Evolutionary conservation across 352 stramenopile genomes (phyloP).

Genomic region (Phytophthora megakarya): DNA sequence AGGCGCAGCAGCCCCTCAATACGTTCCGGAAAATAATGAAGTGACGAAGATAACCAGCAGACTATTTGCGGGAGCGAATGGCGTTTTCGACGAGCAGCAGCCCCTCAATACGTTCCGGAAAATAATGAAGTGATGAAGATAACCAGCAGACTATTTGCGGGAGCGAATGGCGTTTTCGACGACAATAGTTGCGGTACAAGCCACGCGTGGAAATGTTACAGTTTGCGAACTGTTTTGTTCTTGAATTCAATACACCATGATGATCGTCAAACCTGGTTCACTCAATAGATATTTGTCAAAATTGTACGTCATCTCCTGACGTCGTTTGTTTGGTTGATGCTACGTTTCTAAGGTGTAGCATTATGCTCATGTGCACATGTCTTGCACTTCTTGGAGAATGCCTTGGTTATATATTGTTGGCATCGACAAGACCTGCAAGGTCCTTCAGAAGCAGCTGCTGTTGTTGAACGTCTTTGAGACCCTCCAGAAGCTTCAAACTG

Average conservation of each 20-base stretch:
- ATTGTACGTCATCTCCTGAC: slow-evolving; percentile 13
- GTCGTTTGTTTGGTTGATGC: neutral
- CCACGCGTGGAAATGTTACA: too few relatives aligned
- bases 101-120: too few relatives aligned
- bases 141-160: neutral
- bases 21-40: neutral
- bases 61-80: neutral
- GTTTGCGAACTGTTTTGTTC: too few relatives aligned
- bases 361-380: slow-evolving; percentile 64
- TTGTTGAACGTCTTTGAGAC: slow-evolving; percentile 11
- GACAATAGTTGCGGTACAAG: too few relatives aligned
- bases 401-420: slow-evolving; percentile 59
- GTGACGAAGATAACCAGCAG: neutral
- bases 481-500: slow-evolving; percentile 52
- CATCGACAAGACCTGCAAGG: slow-evolving; percentile 62
- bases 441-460: slow-evolving; percentile 28
- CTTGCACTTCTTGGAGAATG: slow-evolving; percentile 85
- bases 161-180: too few relatives aligned
- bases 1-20: too few relatives aligned
- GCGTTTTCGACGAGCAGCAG: too few relatives aligned
- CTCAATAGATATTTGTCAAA: slow-evolving; percentile 29
- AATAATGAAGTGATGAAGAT: neutral
- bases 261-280: neutral
- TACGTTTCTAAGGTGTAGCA: slow-evolving; percentile 7
- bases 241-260: too few relatives aligned